Evolutionary conservation across 306 rosid species (phyloP), one percentile per base, ranked within the genome.

Genomic region (Herpetospermum pedunculosum): DNA sequence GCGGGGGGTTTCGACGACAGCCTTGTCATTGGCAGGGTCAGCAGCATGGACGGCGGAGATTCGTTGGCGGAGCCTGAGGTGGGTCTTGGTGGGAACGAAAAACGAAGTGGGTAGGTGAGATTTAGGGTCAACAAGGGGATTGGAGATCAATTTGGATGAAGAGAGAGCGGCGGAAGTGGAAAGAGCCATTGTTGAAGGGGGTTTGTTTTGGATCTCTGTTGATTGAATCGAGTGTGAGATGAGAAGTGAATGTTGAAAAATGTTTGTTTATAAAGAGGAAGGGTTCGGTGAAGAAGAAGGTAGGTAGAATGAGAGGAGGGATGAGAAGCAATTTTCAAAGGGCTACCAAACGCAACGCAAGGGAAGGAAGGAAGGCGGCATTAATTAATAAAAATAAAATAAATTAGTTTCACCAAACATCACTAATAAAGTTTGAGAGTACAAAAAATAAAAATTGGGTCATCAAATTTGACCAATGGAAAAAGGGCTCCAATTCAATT

Each of bases 31-130:
- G 35, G 81, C 57, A 1, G 83, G 64, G 58, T 88, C 90, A 16
- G 89, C 81, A 3, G 90, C 86, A 21, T 86, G 88, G 48, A 84
- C 85, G 80, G 92, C 96, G 19, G 85, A 79, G 85, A 87, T 83
- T 43, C 81, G 86, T 8, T 28, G 82, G 77, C 58, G 37, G 15
- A 73, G 68, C 70, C 78, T 78, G 40, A 54, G 71, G 26, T 34
- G 68, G 74, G 78, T 47, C 12, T 58, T 83, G 75, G 79, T 37
- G 14, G 86, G 75, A 43, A 78, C 19, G 72, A 70, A 50, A 29
- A 82, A 49, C 57, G 78, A 76, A 68, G 76, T 65, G 83, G 85
- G 85, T 76, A 71, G 93, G 85, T 76, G 83, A 29, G 87, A 64
- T 52, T 76, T 60, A 16, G 82, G 55, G 13, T 81, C 78, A 67